Conservation (phyloP, 768 basidiomycete genomes). For the Pleurotus salmoneostramineus region DNA sequence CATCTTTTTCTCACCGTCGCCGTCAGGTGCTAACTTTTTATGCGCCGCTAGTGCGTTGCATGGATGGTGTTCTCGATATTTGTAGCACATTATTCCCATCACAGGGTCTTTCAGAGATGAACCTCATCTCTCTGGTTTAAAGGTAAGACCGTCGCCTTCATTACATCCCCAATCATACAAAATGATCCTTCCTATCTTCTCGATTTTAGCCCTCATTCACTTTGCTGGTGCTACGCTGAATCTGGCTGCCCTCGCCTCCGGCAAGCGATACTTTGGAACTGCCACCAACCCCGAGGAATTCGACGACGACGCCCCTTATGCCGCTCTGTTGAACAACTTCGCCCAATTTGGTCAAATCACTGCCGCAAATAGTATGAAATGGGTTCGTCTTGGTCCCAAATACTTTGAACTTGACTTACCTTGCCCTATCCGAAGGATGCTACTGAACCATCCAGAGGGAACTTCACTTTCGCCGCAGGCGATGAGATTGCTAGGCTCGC, state of each 20-base stretch:
- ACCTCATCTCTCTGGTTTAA: not conserved
- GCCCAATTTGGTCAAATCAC: constrained; percentile 43
- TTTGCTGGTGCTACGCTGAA: constrained; percentile 14
- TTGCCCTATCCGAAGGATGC: constrained; percentile 33
- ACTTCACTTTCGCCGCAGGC: constrained; percentile 41
- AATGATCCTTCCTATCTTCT: not conserved
- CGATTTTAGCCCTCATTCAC: not conserved
- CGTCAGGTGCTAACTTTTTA: not conserved
- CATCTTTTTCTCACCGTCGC: not conserved
- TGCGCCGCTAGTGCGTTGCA: not conserved
- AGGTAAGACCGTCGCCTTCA: not conserved
- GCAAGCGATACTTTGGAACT: constrained; percentile 46
- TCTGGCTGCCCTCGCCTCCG: constrained; percentile 33
- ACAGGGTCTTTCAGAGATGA: not conserved
- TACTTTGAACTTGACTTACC: not conserved
- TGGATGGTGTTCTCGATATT: not conserved
- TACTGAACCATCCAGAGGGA: constrained; percentile 44
- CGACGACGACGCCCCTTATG: constrained; percentile 38
- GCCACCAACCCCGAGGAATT: constrained; percentile 43
- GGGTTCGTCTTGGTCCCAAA: constrained; percentile 26
- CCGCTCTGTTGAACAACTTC: constrained; percentile 31
- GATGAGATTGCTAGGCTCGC: constrained; percentile 42
- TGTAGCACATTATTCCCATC: not conserved
- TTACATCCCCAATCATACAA: not conserved
- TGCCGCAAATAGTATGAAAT: constrained; percentile 54